These are phyloP conservation scores for Diutina mesorugosa DNA, from an alignment of 1,139 yeast species.

Conservation along the genomic window DNA sequence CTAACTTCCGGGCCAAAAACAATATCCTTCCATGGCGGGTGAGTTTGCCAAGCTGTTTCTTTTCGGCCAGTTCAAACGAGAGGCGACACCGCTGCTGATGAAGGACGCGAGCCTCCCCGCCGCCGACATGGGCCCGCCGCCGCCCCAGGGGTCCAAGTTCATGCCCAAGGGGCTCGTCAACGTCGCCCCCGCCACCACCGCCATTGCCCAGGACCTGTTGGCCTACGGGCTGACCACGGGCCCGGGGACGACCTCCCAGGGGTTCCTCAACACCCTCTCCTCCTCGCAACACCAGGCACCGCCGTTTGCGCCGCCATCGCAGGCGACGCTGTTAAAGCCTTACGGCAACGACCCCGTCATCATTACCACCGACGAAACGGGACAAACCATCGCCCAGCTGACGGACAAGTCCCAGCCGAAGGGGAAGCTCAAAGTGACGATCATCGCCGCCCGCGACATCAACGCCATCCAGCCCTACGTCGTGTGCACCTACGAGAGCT, in stretches of 20 bases:
- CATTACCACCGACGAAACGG: slow-evolving; percentile 35
- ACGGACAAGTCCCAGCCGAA: slow-evolving; percentile 36
- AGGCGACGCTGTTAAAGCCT: not conserved
- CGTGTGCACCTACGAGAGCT: slow-evolving; percentile 85
- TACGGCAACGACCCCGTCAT: slow-evolving; percentile 16
- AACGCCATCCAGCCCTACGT: slow-evolving; percentile 70
- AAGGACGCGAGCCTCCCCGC: slow-evolving; percentile 4
- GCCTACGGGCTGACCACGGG: slow-evolving; percentile 57
- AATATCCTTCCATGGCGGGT: slow-evolving; percentile 11
- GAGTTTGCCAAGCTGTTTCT: not conserved
- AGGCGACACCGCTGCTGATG: slow-evolving; percentile 3
- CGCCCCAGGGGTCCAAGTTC: slow-evolving; percentile 10
- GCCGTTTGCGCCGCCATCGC: not conserved
- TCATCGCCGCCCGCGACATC: slow-evolving; percentile 67
- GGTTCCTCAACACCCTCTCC: slow-evolving; percentile 5
- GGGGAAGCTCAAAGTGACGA: slow-evolving; percentile 73
- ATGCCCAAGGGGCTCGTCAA: slow-evolving; percentile 23
- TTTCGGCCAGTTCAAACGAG: slow-evolving; percentile 3
- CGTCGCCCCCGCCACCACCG: slow-evolving; percentile 45
- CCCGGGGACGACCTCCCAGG: slow-evolving; percentile 6
- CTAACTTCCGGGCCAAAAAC: slow-evolving; percentile 34
- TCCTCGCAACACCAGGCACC: not conserved
- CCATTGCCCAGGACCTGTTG: slow-evolving; percentile 45
- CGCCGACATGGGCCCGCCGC: slow-evolving; percentile 4
- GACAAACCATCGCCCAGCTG: slow-evolving; percentile 14